These are phyloP conservation scores for Cruciata laevipes DNA, from an alignment of 257 asterid species.

Conservation along the genomic window DNA sequence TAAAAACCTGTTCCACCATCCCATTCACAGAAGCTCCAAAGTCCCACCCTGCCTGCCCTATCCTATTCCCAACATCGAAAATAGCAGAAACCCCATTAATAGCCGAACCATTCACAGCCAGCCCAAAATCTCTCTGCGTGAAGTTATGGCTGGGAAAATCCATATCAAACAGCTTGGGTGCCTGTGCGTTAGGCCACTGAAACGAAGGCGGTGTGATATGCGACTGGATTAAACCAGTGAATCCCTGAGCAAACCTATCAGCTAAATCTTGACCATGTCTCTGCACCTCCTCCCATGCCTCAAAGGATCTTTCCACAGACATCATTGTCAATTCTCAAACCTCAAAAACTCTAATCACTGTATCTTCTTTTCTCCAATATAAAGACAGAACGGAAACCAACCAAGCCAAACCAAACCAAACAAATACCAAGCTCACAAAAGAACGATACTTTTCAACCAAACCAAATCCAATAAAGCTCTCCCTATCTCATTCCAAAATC, in stretches of 20 bases:
- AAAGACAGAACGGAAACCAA: neutral
- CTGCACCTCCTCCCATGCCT: slow-evolving; percentile 99
- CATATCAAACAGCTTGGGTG: slow-evolving; percentile 60
- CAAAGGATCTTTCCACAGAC: slow-evolving; percentile 92
- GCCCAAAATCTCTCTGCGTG: slow-evolving; percentile 51
- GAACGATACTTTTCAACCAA: neutral
- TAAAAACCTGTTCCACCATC: slow-evolving; percentile 62
- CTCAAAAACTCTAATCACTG: neutral
- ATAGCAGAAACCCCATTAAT: slow-evolving; percentile 75
- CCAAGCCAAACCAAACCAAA: neutral
- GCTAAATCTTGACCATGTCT: slow-evolving; percentile 91
- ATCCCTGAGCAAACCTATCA: slow-evolving; percentile 78
- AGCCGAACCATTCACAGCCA: slow-evolving; percentile 50
- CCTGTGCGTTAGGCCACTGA: slow-evolving; percentile 68
- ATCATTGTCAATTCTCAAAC: slow-evolving; percentile 39
- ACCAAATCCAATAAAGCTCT: neutral
- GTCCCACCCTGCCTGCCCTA: slow-evolving; percentile 88
- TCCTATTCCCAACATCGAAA: slow-evolving; percentile 77
- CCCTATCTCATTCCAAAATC: neutral
- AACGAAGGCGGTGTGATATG: slow-evolving; percentile 74
- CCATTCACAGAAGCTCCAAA: slow-evolving; percentile 76
- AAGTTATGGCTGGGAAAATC: slow-evolving; percentile 62
- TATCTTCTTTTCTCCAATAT: neutral
- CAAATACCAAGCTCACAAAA: neutral
- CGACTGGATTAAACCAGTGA: slow-evolving; percentile 74